phyloP scores from a whole-genome alignment of 225 moss, liverwort and hornwort species.

The Lunularia cruciata region DNA sequence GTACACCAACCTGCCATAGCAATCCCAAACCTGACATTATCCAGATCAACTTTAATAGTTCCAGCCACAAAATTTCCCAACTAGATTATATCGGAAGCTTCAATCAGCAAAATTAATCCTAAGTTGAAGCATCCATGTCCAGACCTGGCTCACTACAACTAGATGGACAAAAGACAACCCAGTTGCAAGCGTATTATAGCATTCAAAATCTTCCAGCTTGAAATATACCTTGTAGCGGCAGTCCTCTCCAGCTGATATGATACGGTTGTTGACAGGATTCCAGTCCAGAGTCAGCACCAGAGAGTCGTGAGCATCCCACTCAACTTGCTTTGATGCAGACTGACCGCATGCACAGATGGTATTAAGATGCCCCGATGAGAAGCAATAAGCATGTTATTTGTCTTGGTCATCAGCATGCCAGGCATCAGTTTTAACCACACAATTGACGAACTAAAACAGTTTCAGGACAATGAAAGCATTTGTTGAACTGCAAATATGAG shows the following conservation, averaged over 20 bases:
- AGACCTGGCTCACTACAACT: too few species aligned
- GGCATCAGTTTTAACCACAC: neutral
- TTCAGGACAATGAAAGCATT: too few species aligned
- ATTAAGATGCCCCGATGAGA: neutral
- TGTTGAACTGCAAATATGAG: too few species aligned
- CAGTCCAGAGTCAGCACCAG: slow-evolving; percentile 75
- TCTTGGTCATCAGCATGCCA: too few species aligned
- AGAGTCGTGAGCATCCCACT: slow-evolving; percentile 80
- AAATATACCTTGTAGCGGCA: slow-evolving; percentile 64
- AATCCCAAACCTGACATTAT: slow-evolving; percentile 80
- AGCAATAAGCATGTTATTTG: neutral
- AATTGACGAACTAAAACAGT: too few species aligned
- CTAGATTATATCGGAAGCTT: too few species aligned
- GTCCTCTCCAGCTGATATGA: slow-evolving; percentile 89
- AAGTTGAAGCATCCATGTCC: too few species aligned
- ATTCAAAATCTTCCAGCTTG: neutral
- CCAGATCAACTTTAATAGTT: slow-evolving; percentile 22
- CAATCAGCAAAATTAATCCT: too few species aligned
- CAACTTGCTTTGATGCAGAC: slow-evolving; percentile 62
- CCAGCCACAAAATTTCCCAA: too few species aligned
- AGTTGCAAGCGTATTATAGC: too few species aligned
- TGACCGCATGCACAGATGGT: slow-evolving; percentile 23
- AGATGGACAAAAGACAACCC: too few species aligned
- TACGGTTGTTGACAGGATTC: slow-evolving; percentile 73
- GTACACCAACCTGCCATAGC: slow-evolving; percentile 77